phyloP scores from a whole-genome alignment of 352 stramenopile species.

The Phytophthora litchii region DNA sequence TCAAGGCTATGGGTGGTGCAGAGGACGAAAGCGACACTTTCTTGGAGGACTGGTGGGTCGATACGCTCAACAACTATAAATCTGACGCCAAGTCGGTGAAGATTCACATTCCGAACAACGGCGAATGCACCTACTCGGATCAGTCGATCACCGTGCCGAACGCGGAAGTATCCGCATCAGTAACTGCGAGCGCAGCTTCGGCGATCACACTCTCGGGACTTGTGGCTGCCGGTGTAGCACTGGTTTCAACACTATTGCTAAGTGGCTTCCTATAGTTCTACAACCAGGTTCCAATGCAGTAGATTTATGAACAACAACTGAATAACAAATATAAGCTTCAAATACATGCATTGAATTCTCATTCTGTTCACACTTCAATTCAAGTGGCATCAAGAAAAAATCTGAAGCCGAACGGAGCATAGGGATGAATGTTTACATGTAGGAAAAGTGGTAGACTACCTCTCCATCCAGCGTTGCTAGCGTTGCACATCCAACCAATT shows the following conservation, averaged over 20 bases:
- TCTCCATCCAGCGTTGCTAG: conserved; percentile 11
- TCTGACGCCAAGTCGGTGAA: conserved; percentile 7
- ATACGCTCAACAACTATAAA: background rate
- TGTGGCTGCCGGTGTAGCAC: conserved; percentile 1
- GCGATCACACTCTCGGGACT: conserved; percentile 2
- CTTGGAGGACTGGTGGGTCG: conserved; percentile 6
- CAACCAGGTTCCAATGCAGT: no score
- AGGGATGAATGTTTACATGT: no score
- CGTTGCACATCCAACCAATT: conserved; percentile 1
- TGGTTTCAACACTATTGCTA: conserved; percentile 1
- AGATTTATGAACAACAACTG: no score
- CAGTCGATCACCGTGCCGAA: conserved; percentile 35
- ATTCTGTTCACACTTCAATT: no score
- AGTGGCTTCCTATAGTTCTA: conserved; percentile 1
- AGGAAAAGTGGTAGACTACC: background rate
- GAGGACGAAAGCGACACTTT: no score
- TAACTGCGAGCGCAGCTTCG: background rate
- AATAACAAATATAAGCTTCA: no score
- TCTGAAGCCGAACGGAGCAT: no score
- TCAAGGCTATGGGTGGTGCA: background rate
- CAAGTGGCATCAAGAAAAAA: no score
- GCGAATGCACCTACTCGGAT: conserved; percentile 16
- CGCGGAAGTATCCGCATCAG: conserved; percentile 1
- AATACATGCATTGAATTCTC: no score
- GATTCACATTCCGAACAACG: no score